Base-by-base conservation (phyloP, 2,329 filamentous ascomycete genomes). In the Ophiostoma pallidulum region DNA sequence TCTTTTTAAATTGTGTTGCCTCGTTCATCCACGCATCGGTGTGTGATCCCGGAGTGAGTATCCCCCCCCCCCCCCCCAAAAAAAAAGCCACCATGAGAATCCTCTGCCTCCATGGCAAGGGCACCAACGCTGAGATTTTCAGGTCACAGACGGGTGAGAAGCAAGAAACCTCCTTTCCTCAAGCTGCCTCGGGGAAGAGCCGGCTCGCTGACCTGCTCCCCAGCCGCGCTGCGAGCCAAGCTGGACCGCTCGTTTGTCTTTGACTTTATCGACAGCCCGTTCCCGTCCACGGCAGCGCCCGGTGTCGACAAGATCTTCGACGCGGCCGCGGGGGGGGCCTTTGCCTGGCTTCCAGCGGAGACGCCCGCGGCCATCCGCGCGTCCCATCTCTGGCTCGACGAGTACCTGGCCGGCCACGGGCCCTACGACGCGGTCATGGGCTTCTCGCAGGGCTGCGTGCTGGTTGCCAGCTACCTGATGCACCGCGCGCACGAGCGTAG, bases 391-490 rank as follows among this genome's bases (percentile, higher is more conserved):
- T 65, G 64, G 63, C 54, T 71, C n/a, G 53, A 58, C 19, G 55
- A 57, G 24, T 61, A 66, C 49, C 45, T 68, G 3, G 57, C 53
- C 3, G 51, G 56, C 22, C 52, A 64, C 47, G 63, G 60, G 1
- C 64, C 64, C 16, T 66, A 60, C 52, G 64, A 67, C 47, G 56
- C 58, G 9, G 53, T 64, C 48, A 59, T 62, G 54, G 59, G 64
- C 54, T 67, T 67, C 54, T 64, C 62, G 6, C 64, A 66, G 51
- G 66, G 66, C 18, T 69, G 65, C 36, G 55, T 61, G 5, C 55
- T 70, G 3, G 57, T 66, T 19, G 60, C 60, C 20, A 67, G 60
- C 57, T 70, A 65, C 52, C 57, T 71, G 14, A 53, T 70, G 19
- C 64, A 64, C 54, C 63, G 63, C 28, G 58, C 61, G 44, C 62